Base-by-base conservation (phyloP, 768 basidiomycete genomes). In the Pleurotus tuber-regium region DNA sequence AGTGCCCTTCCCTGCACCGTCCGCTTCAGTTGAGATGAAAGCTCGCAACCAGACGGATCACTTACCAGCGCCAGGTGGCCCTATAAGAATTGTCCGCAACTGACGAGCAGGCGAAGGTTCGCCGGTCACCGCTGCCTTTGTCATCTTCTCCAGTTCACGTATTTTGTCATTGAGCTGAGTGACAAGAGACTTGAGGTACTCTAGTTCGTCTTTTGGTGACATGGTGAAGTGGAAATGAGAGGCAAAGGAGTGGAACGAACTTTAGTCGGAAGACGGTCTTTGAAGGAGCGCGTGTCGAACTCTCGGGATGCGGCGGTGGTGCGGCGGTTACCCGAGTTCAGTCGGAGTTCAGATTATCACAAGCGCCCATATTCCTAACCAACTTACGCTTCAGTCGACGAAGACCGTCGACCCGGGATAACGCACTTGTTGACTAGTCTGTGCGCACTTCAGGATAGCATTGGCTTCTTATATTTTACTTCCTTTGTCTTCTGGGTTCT, bases 1-100 rank as follows among this genome's bases (percentile, higher is more conserved):
- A 2, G 97, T 99, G 23, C 97, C 97, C 79, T 99, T 99, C 59
- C 96, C 96, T 97, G 64, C n/a, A n/a, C n/a, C n/a, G n/a, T n/a
- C n/a, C n/a, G n/a, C n/a, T n/a, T n/a, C n/a, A n/a, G n/a, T n/a
- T n/a, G n/a, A n/a, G n/a, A n/a, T n/a, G n/a, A n/a, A n/a, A n/a
- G n/a, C n/a, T n/a, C n/a, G n/a, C n/a, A n/a, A n/a, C n/a, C n/a
- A n/a, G n/a, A n/a, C n/a, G n/a, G 35, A 44, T 29, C 16, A 28
- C 86, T 57, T 60, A 96, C 96, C 96, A 63, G 97, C 92, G 61
- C 97, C 97, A 38, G 97, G 97, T 54, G 97, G 97, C 50, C 97
- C 97, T 59, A 99, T 75, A 60, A 99, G 79, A 61, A 99, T 92
- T 59, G 96, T 86, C 42, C 96, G 80, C 54, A 91, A 83, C 73